phyloP scores from a whole-genome alignment of 352 stramenopile genomes.

The Pythium biforme region DNA sequence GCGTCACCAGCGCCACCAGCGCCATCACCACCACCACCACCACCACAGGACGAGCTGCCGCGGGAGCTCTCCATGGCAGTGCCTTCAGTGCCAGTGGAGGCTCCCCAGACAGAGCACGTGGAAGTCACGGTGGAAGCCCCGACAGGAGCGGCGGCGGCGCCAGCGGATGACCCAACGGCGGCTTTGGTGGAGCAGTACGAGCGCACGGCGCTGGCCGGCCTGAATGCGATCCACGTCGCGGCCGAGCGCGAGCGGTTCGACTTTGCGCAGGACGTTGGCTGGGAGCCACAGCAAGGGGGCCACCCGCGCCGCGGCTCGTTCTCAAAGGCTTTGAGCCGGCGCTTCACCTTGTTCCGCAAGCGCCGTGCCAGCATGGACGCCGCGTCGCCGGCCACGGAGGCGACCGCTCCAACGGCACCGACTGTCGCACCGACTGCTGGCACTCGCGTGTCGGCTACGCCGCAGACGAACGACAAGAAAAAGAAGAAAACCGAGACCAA shows the following conservation, averaged over 20 bases:
- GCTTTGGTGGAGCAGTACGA: slow-evolving; percentile 7
- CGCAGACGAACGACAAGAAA: not conserved
- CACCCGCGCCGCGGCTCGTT: slow-evolving; percentile 2
- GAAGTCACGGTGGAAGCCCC: not conserved
- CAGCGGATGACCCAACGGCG: not conserved
- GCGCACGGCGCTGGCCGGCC: slow-evolving; percentile 20
- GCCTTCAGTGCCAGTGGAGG: too few species aligned
- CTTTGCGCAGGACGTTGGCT: slow-evolving; percentile 21
- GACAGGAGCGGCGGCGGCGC: not conserved
- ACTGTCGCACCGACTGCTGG: too few species aligned
- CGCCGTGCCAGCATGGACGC: slow-evolving; percentile 2
- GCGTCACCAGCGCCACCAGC: too few species aligned
- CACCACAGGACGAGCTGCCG: not conserved
- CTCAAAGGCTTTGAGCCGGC: slow-evolving; percentile 4
- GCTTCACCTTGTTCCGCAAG: slow-evolving; percentile 21
- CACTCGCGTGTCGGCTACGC: too few species aligned
- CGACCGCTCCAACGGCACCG: too few species aligned
- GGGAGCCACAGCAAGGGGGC: not conserved
- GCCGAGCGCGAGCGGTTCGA: slow-evolving; percentile 22
- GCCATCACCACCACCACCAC: not conserved
- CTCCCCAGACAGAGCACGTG: too few species aligned
- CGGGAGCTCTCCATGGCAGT: too few species aligned
- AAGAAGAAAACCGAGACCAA: not conserved
- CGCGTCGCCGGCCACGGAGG: too few species aligned
- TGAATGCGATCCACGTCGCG: slow-evolving; percentile 29